Conservation (phyloP, 2,329 filamentous ascomycete species). For the Fusarium siculi region DNA sequence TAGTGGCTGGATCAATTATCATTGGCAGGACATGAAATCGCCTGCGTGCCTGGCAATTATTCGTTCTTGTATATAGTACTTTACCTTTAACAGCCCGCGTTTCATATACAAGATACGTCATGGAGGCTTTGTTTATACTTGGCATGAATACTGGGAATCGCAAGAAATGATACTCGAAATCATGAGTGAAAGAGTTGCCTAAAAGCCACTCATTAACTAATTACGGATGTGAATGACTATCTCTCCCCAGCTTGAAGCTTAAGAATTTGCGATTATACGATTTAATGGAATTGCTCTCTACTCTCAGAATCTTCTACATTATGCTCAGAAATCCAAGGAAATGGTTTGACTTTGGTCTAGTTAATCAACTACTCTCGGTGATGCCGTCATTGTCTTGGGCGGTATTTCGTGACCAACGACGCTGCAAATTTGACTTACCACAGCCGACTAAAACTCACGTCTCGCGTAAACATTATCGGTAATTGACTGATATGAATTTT, state of each 20-base stretch:
- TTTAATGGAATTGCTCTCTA: too few relatives aligned
- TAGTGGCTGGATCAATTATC: not conserved
- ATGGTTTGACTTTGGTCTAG: not conserved
- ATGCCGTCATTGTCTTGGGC: not conserved
- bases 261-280: not conserved
- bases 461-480: not conserved
- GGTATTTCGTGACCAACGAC: not conserved
- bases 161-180: not conserved
- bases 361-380: not conserved
- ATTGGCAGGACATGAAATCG: not conserved
- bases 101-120: not conserved
- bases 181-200: not conserved
- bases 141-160: not conserved
- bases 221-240: not conserved
- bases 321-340: not conserved
- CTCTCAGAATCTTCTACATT: not conserved
- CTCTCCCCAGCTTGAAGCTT: not conserved
- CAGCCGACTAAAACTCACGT: not conserved
- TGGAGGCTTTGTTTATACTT: not conserved
- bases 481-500: not conserved
- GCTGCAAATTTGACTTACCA: not conserved
- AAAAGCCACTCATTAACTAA: too few relatives aligned
- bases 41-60: not conserved
- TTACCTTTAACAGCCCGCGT: not conserved
- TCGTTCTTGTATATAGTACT: constrained; percentile 22